These are phyloP conservation scores for Pisolithus albus DNA, from an alignment of 768 basidiomycete genomes.

Conservation along the genomic window DNA sequence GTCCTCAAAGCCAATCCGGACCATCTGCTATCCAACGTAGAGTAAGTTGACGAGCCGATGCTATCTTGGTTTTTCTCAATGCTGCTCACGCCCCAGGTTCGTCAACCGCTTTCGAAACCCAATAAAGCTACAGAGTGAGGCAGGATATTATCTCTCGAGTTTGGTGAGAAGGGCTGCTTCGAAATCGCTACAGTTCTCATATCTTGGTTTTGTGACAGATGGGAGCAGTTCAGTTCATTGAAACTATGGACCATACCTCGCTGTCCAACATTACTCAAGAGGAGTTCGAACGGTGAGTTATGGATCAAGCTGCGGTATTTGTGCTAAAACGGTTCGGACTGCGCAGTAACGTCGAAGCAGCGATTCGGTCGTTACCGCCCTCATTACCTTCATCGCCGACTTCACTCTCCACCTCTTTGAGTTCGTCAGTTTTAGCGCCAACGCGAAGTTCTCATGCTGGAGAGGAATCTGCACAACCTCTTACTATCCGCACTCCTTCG, in stretches of 20 bases:
- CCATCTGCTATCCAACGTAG: slow-evolving; percentile 90
- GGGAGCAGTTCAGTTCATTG: slow-evolving; percentile 96
- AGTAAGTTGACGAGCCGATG: slow-evolving; percentile 44
- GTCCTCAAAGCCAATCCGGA: slow-evolving; percentile 93
- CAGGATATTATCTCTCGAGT: slow-evolving; percentile 95
- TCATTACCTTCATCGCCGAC: slow-evolving; percentile 26
- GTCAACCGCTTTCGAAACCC: slow-evolving; percentile 94
- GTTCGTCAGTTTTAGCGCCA: slow-evolving; percentile 28
- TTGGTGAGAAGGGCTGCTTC: slow-evolving; percentile 46
- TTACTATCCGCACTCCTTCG: slow-evolving; percentile 52
- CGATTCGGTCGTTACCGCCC: slow-evolving; percentile 43
- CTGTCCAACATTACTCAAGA: slow-evolving; percentile 91
- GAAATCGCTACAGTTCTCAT: slow-evolving; percentile 2
- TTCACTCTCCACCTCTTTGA: slow-evolving; percentile 31
- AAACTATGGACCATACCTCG: slow-evolving; percentile 94
- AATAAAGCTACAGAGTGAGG: slow-evolving; percentile 84
- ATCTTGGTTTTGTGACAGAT: slow-evolving; percentile 44
- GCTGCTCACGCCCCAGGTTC: slow-evolving; percentile 47
- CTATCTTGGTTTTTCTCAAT: background rate
- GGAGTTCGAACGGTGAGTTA: slow-evolving; percentile 75
- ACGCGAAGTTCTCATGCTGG: slow-evolving; percentile 54
- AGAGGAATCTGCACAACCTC: slow-evolving; percentile 82
- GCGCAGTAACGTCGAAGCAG: slow-evolving; percentile 50
- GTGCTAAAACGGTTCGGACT: slow-evolving; percentile 3
- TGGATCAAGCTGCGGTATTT: background rate